phyloP scores from a whole-genome alignment of 345 rosid genomes.

The Hibiscus tridactylites region DNA sequence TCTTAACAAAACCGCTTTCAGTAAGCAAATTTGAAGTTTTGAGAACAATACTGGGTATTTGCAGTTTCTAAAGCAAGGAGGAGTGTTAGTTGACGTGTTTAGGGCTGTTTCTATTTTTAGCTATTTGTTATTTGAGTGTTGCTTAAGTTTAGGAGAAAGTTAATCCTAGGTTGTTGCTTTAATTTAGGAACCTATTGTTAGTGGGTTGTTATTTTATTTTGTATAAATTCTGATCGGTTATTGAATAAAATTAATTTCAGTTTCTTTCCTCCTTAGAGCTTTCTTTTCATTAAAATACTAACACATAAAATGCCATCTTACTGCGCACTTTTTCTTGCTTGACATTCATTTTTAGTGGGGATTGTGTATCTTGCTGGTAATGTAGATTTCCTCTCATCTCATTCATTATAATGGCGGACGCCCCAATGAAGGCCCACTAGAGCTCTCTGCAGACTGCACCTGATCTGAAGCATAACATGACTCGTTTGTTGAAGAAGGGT shows the following conservation, averaged over 20 bases:
- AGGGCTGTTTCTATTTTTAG: no score
- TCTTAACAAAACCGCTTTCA: no score
- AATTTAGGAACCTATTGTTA: slow-evolving; percentile 19
- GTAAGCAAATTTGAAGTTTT: no score
- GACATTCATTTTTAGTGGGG: slow-evolving; percentile 22
- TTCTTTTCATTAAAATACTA: no score
- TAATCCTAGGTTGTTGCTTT: no score
- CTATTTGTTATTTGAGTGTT: no score
- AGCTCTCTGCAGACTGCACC: slow-evolving; percentile 38
- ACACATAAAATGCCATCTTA: slow-evolving; percentile 27
- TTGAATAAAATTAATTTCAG: no score
- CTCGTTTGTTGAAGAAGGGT: slow-evolving; percentile 37
- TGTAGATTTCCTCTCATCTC: slow-evolving; percentile 24
- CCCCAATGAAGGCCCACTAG: slow-evolving; percentile 29
- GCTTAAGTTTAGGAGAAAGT: no score
- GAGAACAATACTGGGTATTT: no score
- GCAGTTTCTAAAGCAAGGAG: no score
- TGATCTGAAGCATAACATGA: slow-evolving; percentile 57
- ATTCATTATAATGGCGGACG: slow-evolving; percentile 20
- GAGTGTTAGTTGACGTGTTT: no score
- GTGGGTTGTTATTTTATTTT: neutral
- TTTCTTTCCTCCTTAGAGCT: slow-evolving; percentile 4
- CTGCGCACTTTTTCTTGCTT: slow-evolving; percentile 24
- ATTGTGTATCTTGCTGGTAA: slow-evolving; percentile 22
- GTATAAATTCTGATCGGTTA: no score